A percentile compares a stretch with the other conserved stretches of the same genome.
These are phyloP conservation scores for Mycena galopus DNA, from an alignment of 768 basidiomycete species.

Conservation along the genomic window DNA sequence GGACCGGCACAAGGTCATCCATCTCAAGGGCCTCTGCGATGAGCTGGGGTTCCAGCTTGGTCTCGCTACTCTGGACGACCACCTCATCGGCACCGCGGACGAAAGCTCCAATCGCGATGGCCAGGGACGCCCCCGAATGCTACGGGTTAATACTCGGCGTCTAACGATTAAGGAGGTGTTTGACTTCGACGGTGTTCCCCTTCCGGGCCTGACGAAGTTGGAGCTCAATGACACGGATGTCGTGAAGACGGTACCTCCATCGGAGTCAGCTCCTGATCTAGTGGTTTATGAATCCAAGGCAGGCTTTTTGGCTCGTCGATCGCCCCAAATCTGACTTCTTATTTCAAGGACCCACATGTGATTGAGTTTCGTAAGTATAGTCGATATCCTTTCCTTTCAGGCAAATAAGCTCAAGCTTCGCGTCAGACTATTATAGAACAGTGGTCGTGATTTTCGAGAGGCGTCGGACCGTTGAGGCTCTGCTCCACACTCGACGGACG, in stretches of 20 bases:
- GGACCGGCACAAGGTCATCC: conserved; percentile 36
- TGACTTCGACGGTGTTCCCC: conserved; percentile 35
- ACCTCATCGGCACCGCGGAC: conserved; percentile 34
- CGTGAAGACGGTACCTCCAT: conserved; percentile 16
- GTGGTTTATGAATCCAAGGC: conserved; percentile 35
- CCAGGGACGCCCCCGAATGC: conserved; percentile 35
- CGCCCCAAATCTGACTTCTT: conserved; percentile 6
- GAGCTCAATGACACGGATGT: conserved; percentile 31
- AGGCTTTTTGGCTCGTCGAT: conserved; percentile 1
- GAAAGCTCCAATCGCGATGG: conserved; percentile 26
- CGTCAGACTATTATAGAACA: conserved; percentile 30
- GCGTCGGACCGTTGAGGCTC: conserved; percentile 31
- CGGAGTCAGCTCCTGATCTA: conserved; percentile 35
- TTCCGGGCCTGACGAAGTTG: conserved; percentile 28
- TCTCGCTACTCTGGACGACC: conserved; percentile 36
- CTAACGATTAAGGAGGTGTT: conserved; percentile 36
- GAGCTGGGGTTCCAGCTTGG: conserved; percentile 35
- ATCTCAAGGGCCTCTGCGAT: conserved; percentile 33
- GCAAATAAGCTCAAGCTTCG: not conserved
- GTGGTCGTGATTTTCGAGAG: conserved; percentile 30
- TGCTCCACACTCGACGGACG: conserved; percentile 32
- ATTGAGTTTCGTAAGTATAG: conserved; percentile 36
- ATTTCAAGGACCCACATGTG: conserved; percentile 30
- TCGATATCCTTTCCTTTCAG: not conserved
- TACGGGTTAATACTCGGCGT: conserved; percentile 32